Conservation (phyloP, 139 green algal genomes). For the Cymbomonas tetramitiformis region DNA sequence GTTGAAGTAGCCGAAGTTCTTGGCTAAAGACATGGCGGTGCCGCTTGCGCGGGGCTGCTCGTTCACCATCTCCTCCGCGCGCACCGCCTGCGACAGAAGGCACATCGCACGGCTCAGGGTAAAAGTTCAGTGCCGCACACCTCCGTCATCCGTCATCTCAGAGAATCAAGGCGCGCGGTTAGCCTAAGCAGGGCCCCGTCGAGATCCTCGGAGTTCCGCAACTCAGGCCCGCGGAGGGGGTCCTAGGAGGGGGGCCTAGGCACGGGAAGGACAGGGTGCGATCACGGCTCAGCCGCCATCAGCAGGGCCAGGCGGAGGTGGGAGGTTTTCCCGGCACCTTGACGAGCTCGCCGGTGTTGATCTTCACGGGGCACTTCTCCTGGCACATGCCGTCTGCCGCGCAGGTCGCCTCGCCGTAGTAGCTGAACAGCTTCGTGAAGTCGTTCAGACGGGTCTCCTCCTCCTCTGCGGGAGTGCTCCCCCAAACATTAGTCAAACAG, state of each 20-base stretch:
- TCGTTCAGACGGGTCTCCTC: slow-evolving; percentile 37
- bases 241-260: too few species aligned
- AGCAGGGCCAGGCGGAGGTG: not conserved
- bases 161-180: too few species aligned
- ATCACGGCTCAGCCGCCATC: not conserved
- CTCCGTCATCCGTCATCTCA: too few species aligned
- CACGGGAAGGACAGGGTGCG: too few species aligned
- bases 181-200: too few species aligned
- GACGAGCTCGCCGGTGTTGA: slow-evolving; percentile 90
- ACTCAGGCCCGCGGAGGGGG: slow-evolving; percentile 8
- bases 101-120: too few species aligned
- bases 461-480: too few species aligned
- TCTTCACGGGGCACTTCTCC: slow-evolving; percentile 95
- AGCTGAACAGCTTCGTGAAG: slow-evolving; percentile 49
- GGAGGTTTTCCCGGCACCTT: slow-evolving; percentile 56
- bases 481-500: too few species aligned
- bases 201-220: too few species aligned
- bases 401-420: slow-evolving; percentile 76
- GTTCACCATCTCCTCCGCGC: too few species aligned
- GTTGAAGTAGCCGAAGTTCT: slow-evolving; percentile 61
- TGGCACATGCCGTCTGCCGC: slow-evolving; percentile 94
- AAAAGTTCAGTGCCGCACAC: too few species aligned
- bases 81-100: too few species aligned
- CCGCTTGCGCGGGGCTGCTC: not conserved
- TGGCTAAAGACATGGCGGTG: slow-evolving; percentile 34